phyloP scores from a whole-genome alignment of 352 stramenopile species.

The Globisporangium megalacanthum region DNA sequence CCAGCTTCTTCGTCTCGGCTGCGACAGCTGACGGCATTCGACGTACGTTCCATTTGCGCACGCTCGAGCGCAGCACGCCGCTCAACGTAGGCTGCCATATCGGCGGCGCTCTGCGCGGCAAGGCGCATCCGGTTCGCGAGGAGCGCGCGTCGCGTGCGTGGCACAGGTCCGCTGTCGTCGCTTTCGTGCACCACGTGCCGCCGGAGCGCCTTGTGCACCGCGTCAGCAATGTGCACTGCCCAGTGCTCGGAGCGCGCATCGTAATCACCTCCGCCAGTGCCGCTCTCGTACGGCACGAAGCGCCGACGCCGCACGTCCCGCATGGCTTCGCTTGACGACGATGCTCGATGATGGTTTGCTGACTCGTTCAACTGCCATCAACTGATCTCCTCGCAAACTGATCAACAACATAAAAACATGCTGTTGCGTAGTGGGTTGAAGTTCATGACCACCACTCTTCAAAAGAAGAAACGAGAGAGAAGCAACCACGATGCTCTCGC shows the following conservation, averaged over 20 bases:
- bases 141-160: background rate
- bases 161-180: background rate
- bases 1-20: background rate
- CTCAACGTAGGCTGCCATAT: slow-evolving; percentile 14
- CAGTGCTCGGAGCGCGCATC: background rate
- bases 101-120: slow-evolving; percentile 7
- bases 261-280: too few species aligned
- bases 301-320: background rate
- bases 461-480: background rate
- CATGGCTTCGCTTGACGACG: too few species aligned
- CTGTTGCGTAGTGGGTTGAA: background rate
- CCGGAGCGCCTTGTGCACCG: slow-evolving; percentile 10
- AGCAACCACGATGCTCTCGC: slow-evolving; percentile 6
- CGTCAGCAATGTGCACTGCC: background rate
- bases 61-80: background rate
- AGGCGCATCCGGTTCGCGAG: slow-evolving; percentile 10
- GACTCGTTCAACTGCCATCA: too few species aligned
- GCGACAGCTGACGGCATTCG: too few species aligned
- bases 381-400: too few species aligned
- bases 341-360: too few species aligned
- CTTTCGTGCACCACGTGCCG: background rate
- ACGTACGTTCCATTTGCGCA: background rate
- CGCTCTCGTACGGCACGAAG: background rate
- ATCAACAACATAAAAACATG: too few species aligned
- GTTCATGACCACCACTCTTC: background rate